Base-by-base conservation (phyloP, 176 grass and related monocot species). In the Calamus simplicifolius region DNA sequence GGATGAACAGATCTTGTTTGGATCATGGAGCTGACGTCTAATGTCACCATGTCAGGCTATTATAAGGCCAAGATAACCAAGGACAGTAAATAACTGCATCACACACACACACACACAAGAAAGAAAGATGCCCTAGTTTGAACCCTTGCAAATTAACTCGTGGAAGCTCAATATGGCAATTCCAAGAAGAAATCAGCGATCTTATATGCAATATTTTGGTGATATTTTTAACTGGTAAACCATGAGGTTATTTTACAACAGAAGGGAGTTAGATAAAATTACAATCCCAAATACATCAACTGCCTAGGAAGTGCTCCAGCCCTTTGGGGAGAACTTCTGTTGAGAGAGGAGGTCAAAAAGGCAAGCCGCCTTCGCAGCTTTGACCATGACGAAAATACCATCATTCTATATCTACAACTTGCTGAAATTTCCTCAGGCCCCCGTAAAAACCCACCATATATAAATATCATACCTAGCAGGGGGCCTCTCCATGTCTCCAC, bases 311-410 rank as follows among this genome's bases (percentile, higher is more conserved):
- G 69, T 27, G 30, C 57, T 66, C 64, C 56, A 57, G 28, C 80
- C 82, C 85, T 89, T 84, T 25, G 79, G 82, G 27, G 68, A 90
- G 82, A 69, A 59, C 79, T 70, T 90, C 53, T 43, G 35, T 10
- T 43, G 35, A 43, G 35, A 43, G 35, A 43, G 10, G 35, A 43
- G 12, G 35, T 43, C 35, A 43, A 6, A 66, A 59, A 69, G 79
- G 72, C 59, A 12, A 73, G 78, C 72, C 82, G 85, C 87, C 87
- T 90, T 90, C 54, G 82, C 78, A 73, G 70, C 79, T 57, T 67
- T 53, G 63, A 65, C 81, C 79, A n/a, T 14, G 68, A 52, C 35
- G 35, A 69, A 67, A 69, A 58, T 75, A 66, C 62, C 69, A 65
- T 73, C 35, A 61, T 76, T 64, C 72, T 79, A 65, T 85, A 79